Evolutionary conservation across 805 yeast species (phyloP).

Genomic region (Lipomyces sp.): DNA sequence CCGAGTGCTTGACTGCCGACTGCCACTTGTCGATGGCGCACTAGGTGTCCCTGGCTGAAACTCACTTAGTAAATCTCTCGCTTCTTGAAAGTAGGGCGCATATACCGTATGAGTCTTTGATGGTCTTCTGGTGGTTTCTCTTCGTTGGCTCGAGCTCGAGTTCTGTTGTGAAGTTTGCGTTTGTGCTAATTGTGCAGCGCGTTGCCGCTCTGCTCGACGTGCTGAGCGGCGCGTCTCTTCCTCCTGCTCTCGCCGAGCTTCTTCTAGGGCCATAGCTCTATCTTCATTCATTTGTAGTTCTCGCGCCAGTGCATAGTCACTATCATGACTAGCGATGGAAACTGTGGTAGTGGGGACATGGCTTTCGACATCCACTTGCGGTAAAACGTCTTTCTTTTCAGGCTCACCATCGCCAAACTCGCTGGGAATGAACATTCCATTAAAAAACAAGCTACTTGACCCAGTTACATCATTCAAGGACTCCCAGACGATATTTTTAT

Average conservation of each 20-base stretch:
- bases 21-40: conserved; percentile 7
- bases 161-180: neutral
- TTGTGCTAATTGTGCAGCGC: neutral
- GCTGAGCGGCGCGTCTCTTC: conserved; percentile 16
- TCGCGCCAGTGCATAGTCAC: conserved; percentile 44
- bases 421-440: conserved; percentile 63
- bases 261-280: conserved; percentile 37
- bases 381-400: conserved; percentile 9
- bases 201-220: conserved; percentile 5
- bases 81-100: conserved; percentile 20
- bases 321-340: conserved; percentile 14
- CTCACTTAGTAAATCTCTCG: conserved; percentile 21
- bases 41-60: conserved; percentile 15
- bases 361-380: neutral
- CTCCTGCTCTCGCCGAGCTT: conserved; percentile 30
- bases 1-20: neutral
- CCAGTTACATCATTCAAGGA: conserved; percentile 71
- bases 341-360: neutral
- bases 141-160: neutral
- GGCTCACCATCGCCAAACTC: conserved; percentile 28
- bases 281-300: conserved; percentile 45
- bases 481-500: conserved; percentile 77
- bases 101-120: conserved; percentile 4
- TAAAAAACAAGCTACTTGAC: conserved; percentile 66
- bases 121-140: neutral